A percentile compares a stretch with the other conserved stretches of the same genome.
Evolutionary conservation across 805 yeast genomes (phyloP).

Genomic region (Kazachstania kunashirensis): DNA sequence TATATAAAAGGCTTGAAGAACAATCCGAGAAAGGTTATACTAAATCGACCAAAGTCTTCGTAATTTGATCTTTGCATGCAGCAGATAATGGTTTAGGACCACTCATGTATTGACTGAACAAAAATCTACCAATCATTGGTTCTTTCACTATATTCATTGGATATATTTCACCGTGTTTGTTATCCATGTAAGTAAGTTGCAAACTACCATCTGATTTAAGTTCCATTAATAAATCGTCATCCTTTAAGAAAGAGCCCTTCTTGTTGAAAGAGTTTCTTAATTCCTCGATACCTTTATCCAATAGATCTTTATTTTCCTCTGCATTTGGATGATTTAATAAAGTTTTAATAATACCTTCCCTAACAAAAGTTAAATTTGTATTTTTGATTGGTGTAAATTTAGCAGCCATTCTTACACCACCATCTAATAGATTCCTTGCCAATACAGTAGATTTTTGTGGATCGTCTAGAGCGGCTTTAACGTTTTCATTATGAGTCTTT

Average conservation of each 20-base stretch:
- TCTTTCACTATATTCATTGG: slow-evolving; percentile 51
- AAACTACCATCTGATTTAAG: slow-evolving; percentile 40
- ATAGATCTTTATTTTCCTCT: slow-evolving; percentile 37
- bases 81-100: slow-evolving; percentile 36
- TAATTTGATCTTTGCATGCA: slow-evolving; percentile 20
- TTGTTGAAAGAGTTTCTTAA: slow-evolving; percentile 51
- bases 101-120: slow-evolving; percentile 67
- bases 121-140: slow-evolving; percentile 54
- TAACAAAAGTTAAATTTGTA: slow-evolving; percentile 82
- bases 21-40: slow-evolving; percentile 5
- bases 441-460: slow-evolving; percentile 43
- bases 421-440: slow-evolving; percentile 46
- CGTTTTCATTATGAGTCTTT: slow-evolving; percentile 33
- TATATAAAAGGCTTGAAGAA: neutral
- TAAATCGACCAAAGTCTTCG: slow-evolving; percentile 13
- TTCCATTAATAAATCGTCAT: slow-evolving; percentile 56
- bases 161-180: slow-evolving; percentile 29
- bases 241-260: slow-evolving; percentile 66
- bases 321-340: slow-evolving; percentile 58
- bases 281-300: slow-evolving; percentile 59
- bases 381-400: slow-evolving; percentile 80
- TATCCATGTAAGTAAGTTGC: slow-evolving; percentile 35
- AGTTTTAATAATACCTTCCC: slow-evolving; percentile 82
- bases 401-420: slow-evolving; percentile 54
- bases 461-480: slow-evolving; percentile 40